Evolutionary conservation across 441 rosid genomes (phyloP), one percentile per base, ranked within the genome.

Genomic region (Theobroma grandiflorum): DNA sequence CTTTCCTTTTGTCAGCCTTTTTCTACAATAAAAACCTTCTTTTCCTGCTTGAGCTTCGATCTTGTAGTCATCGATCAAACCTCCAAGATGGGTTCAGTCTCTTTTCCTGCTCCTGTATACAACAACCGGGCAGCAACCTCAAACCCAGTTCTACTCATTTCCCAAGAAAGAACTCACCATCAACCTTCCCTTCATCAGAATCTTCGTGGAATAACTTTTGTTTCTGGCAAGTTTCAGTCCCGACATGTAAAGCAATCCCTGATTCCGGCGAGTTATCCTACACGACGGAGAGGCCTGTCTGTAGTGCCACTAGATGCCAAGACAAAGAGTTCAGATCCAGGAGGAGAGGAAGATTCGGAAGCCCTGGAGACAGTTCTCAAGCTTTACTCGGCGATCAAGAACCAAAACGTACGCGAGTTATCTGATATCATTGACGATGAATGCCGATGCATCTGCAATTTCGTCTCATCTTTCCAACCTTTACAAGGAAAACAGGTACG

Each of bases 401-500:
- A 86, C 79, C 62, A 82, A 75, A 89, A 91, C 81, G 69, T 89
- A 0, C n/a, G 62, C 0, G 90, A 90, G 6, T 53, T 93, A 20
- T 91, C 96, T 6, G 89, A 85, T 78, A 85, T 89, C 37, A 87
- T 95, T 35, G 91, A 87, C 3, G 98, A 95, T 9, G 96, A 95
- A 76, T 93, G 98, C 77, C 86, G 82, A 31, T 95, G 90, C 69
- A 82, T 87, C 63, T 89, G 90, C 88, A 95, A 91, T 66, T 89
- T 93, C 76, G 71, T 86, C 79, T 89, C 91, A 0, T 88, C 84
- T 82, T 84, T 79, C 81, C 82, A 85, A 10, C 84, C 86, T 33
- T 86, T 93, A 62, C 91, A 91, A 55, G 98, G 97, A 72, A 95
- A 95, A 84, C 82, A 89, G 95, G 98, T 91, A 78, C 16, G 61